Evolutionary conservation across 208 protist genomes (phyloP).

Genomic region (Acanthamoeba royreba): DNA sequence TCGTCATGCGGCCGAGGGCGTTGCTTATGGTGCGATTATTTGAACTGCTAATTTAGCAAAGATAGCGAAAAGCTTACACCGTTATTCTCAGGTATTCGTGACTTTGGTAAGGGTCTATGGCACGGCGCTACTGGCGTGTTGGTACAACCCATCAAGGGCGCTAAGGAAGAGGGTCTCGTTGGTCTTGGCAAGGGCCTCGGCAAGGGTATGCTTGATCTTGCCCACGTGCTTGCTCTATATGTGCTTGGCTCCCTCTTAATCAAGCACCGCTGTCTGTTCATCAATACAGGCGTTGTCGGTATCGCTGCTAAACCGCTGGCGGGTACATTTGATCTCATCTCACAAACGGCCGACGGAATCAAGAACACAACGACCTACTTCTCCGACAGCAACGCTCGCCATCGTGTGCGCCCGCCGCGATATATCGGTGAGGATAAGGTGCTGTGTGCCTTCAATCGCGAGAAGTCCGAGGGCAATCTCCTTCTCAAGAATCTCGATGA

Average conservation of each 20-base stretch:
- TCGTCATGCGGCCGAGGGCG: not conserved
- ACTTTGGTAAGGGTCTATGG: constrained; percentile 36
- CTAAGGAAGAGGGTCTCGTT: constrained; percentile 29
- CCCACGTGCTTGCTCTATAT: not conserved
- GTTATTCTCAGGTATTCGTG: not conserved
- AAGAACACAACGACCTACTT: constrained; percentile 36
- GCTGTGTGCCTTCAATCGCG: not conserved
- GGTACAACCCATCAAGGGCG: constrained; percentile 54
- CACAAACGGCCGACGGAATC: constrained; percentile 49
- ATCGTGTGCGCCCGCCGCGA: not conserved
- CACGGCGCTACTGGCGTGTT: constrained; percentile 55
- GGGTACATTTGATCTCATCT: constrained; percentile 56
- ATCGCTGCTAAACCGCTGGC: constrained; percentile 53
- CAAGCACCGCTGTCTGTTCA: no score
- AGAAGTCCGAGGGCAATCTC: not conserved
- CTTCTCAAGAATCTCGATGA: not conserved
- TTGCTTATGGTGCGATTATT: constrained; percentile 5
- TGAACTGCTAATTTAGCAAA: no score
- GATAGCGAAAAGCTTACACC: no score
- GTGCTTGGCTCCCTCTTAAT: not conserved
- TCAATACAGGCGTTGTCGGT: constrained; percentile 29
- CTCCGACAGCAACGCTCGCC: not conserved
- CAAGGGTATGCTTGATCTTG: not conserved
- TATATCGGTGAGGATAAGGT: constrained; percentile 25
- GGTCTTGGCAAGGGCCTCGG: constrained; percentile 49